Conservation (phyloP, 2,329 filamentous ascomycete species). For the Penicillium digitatum region DNA sequence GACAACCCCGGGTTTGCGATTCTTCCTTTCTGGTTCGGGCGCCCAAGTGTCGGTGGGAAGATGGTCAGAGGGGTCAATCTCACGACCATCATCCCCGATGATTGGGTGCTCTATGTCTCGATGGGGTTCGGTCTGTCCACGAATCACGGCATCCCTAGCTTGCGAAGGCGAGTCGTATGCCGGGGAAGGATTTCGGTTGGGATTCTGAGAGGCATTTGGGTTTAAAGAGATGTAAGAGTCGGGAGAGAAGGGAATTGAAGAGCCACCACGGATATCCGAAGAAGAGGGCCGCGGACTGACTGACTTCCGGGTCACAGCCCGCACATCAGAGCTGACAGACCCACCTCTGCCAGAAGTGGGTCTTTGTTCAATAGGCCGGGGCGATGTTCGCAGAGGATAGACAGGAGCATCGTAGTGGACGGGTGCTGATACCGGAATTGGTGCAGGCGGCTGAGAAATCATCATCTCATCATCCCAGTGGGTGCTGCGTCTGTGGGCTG, state of each 20-base stretch:
- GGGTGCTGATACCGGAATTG: slow-evolving; percentile 16
- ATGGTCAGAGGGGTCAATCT: slow-evolving; percentile 64
- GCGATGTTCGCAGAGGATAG: slow-evolving; percentile 31
- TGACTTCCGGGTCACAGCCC: slow-evolving; percentile 52
- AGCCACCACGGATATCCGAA: slow-evolving; percentile 39
- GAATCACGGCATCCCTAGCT: slow-evolving; percentile 38
- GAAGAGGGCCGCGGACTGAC: slow-evolving; percentile 54
- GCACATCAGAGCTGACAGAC: slow-evolving; percentile 33
- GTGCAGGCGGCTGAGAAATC: slow-evolving; percentile 20
- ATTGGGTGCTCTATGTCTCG: slow-evolving; percentile 53
- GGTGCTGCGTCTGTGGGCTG: slow-evolving; percentile 26
- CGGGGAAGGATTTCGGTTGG: slow-evolving; percentile 31
- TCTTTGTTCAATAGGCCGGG: slow-evolving; percentile 26
- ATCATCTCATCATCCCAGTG: slow-evolving; percentile 29
- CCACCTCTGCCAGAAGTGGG: slow-evolving; percentile 28
- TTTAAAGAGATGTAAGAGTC: slow-evolving; percentile 60
- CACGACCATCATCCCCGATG: slow-evolving; percentile 59
- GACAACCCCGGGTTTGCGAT: slow-evolving; percentile 47
- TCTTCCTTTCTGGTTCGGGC: slow-evolving; percentile 60
- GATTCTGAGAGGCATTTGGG: slow-evolving; percentile 41
- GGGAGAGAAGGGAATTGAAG: slow-evolving; percentile 55
- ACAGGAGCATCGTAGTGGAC: slow-evolving; percentile 21
- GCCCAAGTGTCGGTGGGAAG: slow-evolving; percentile 63
- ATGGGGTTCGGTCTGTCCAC: slow-evolving; percentile 36
- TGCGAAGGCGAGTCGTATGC: slow-evolving; percentile 40